Evolutionary conservation across 768 basidiomycete species (phyloP).

Genomic region (Mycena indigotica): DNA sequence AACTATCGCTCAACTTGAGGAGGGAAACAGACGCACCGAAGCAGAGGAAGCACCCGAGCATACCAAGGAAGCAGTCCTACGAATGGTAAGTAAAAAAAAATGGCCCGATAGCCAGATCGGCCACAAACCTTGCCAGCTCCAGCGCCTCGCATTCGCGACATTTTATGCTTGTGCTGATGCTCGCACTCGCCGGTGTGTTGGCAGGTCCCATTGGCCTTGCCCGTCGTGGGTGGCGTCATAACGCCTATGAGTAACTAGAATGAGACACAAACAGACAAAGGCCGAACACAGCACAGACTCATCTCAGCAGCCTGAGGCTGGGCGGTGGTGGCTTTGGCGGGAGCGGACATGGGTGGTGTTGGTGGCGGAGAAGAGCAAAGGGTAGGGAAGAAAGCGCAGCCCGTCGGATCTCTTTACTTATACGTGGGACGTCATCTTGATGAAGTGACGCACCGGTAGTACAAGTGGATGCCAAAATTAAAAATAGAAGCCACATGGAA

Average conservation of each 20-base stretch:
- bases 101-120: too few relatives aligned
- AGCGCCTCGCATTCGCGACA: constrained; percentile 68
- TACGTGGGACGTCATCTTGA: not conserved
- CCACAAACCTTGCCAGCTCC: constrained; percentile 66
- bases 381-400: constrained; percentile 10
- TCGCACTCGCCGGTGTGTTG: constrained; percentile 34
- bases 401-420: not conserved
- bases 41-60: constrained; percentile 70
- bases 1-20: not conserved
- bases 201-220: constrained; percentile 20
- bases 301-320: constrained; percentile 68
- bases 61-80: constrained; percentile 69
- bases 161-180: constrained; percentile 43
- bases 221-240: constrained; percentile 41
- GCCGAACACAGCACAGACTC: constrained; percentile 48
- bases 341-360: constrained; percentile 25
- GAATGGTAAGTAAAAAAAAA: not conserved
- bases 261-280: not conserved
- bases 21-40: constrained; percentile 51
- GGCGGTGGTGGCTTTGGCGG: constrained; percentile 41
- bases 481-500: too few relatives aligned
- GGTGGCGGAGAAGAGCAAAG: not conserved
- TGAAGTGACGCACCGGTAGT: not conserved
- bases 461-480: too few relatives aligned
- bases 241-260: constrained; percentile 36